These are phyloP conservation scores for Phaeosphaeriaceae sp. DNA, from an alignment of 2,329 filamentous ascomycete genomes.

Conservation along the genomic window DNA sequence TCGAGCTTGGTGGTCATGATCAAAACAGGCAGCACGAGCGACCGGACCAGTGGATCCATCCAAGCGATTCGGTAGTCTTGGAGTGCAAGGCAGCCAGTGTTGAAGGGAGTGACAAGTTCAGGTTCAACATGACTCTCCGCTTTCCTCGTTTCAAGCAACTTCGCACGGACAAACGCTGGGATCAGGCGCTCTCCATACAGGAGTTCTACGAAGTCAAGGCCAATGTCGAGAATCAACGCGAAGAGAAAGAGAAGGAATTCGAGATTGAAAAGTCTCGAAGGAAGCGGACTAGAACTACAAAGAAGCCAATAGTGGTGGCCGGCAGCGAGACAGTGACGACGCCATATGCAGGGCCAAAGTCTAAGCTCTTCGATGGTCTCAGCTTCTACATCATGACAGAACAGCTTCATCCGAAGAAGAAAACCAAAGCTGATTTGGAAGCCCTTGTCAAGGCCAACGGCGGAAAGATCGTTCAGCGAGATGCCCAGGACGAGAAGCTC, in stretches of 20 bases:
- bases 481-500: constrained; percentile 67
- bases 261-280: constrained; percentile 73
- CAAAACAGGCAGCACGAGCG: constrained; percentile 76
- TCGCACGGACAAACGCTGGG: constrained; percentile 84
- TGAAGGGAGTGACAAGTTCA: constrained; percentile 77
- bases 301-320: constrained; percentile 76
- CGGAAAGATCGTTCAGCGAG: constrained; percentile 77
- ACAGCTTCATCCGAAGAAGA: constrained; percentile 71
- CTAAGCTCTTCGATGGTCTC: constrained; percentile 74
- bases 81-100: constrained; percentile 88
- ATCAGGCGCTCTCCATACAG: constrained; percentile 76
- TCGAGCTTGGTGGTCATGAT: constrained; percentile 75
- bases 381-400: constrained; percentile 87
- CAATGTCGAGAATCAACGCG: constrained; percentile 72
- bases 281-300: constrained; percentile 65
- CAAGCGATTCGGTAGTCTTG: constrained; percentile 84
- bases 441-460: constrained; percentile 82
- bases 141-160: constrained; percentile 90
- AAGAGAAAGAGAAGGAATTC: constrained; percentile 73
- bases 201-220: constrained; percentile 77
- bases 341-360: constrained; percentile 64
- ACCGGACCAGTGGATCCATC: constrained; percentile 93
- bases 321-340: constrained; percentile 64
- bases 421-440: constrained; percentile 80
- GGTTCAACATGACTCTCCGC: constrained; percentile 76